phyloP scores from a whole-genome alignment of 1,284 basidiomycete genomes.

The Gymnopus androsaceus region DNA sequence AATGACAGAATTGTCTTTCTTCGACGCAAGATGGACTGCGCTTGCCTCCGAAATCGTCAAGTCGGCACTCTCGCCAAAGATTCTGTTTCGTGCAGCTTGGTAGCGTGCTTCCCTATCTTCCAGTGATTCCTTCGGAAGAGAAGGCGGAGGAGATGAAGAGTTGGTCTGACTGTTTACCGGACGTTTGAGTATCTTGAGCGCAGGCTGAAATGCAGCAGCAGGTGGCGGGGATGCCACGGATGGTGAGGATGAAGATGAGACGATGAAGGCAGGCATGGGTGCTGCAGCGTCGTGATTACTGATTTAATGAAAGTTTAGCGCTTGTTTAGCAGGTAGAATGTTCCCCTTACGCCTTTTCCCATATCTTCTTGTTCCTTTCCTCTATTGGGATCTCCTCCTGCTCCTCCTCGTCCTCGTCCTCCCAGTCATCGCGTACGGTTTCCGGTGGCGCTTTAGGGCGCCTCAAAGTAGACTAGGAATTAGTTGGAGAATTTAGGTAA shows the following conservation, averaged over 20 bases:
- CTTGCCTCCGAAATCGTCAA: neutral
- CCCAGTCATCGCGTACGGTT: conserved; percentile 22
- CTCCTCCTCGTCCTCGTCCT: conserved; percentile 40
- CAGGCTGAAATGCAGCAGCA: conserved; percentile 41
- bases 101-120: conserved; percentile 45
- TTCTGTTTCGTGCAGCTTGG: conserved; percentile 45
- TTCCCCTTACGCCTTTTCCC: conserved; percentile 45
- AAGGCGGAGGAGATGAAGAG: conserved; percentile 27
- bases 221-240: conserved; percentile 31
- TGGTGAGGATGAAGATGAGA: conserved; percentile 34
- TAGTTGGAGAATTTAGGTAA: neutral
- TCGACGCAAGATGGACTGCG: neutral
- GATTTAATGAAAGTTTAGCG: conserved; percentile 5
- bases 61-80: conserved; percentile 34
- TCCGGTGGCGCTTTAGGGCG: conserved; percentile 6
- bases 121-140: conserved; percentile 28
- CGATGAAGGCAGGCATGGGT: conserved; percentile 44
- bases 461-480: neutral
- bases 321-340: conserved; percentile 1
- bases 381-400: conserved; percentile 22
- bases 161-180: conserved; percentile 30
- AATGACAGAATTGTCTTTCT: conserved; percentile 2
- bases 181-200: conserved; percentile 47
- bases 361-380: conserved; percentile 42
- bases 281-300: conserved; percentile 41